Conservation (phyloP, 2,329 filamentous ascomycete species). For the Cryphonectria japonica region DNA sequence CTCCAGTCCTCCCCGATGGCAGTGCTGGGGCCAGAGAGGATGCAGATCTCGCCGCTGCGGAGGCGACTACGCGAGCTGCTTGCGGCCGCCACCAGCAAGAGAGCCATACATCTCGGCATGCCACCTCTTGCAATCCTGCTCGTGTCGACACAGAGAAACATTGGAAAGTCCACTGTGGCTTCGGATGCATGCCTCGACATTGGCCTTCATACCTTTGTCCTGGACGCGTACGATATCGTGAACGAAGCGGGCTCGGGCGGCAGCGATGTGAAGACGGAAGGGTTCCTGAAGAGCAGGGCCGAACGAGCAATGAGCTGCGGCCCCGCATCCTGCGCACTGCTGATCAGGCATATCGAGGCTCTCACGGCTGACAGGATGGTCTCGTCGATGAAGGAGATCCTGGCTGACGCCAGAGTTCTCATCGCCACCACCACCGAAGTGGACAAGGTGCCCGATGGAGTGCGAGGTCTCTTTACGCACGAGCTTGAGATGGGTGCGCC, state of each 20-base stretch:
- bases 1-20: slow-evolving; percentile 45
- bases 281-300: slow-evolving; percentile 82
- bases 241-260: slow-evolving; percentile 88
- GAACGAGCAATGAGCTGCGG: slow-evolving; percentile 91
- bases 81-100: slow-evolving; percentile 82
- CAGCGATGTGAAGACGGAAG: slow-evolving; percentile 92
- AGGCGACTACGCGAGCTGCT: slow-evolving; percentile 82
- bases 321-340: slow-evolving; percentile 76
- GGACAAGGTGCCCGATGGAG: slow-evolving; percentile 88
- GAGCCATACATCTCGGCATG: slow-evolving; percentile 84
- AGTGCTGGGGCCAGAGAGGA: slow-evolving; percentile 50
- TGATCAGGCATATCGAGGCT: slow-evolving; percentile 90
- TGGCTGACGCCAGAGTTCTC: slow-evolving; percentile 78
- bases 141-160: slow-evolving; percentile 88
- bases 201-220: slow-evolving; percentile 83
- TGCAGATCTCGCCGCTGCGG: slow-evolving; percentile 62
- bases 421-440: slow-evolving; percentile 95
- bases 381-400: slow-evolving; percentile 79
- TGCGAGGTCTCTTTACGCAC: slow-evolving; percentile 90
- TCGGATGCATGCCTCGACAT: slow-evolving; percentile 81
- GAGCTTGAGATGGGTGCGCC: slow-evolving; percentile 93
- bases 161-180: slow-evolving; percentile 86
- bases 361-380: slow-evolving; percentile 90
- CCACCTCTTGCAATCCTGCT: slow-evolving; percentile 87
- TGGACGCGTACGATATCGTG: slow-evolving; percentile 91